Percentiles rank a stretch among this genome's conserved stretches.
phyloP scores from a whole-genome alignment of 352 stramenopile species.

The Phytophthora brassicae region DNA sequence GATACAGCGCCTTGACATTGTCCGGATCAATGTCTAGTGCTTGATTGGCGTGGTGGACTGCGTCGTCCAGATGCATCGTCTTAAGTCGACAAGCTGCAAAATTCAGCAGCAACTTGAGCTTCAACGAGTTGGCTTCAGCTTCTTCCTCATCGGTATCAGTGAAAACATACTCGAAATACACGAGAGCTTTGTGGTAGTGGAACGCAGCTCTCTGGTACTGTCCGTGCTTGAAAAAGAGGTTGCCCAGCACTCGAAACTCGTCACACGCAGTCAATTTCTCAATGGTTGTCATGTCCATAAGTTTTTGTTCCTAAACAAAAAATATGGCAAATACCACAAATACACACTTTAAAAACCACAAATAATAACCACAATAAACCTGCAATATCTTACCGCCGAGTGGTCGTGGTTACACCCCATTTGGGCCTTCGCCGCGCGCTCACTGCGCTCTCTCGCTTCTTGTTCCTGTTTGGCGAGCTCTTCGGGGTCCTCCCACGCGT shows the following conservation, averaged over 20 bases:
- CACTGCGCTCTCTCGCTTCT: constrained; percentile 60
- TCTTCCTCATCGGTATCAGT: constrained; percentile 64
- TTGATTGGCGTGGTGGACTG: constrained; percentile 61
- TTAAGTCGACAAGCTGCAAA: constrained; percentile 75
- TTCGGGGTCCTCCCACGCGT: constrained; percentile 78
- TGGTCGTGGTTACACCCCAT: constrained; percentile 85
- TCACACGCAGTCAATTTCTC: constrained; percentile 68
- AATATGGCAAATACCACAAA: constrained; percentile 11
- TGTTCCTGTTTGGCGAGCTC: constrained; percentile 71
- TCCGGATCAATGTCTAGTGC: constrained; percentile 54
- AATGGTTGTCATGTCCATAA: constrained; percentile 84
- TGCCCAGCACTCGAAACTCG: constrained; percentile 67
- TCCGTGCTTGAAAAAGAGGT: constrained; percentile 75
- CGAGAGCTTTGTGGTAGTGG: constrained; percentile 80
- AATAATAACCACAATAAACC: neutral
- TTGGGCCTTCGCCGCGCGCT: constrained; percentile 47
- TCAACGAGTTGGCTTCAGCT: constrained; percentile 44
- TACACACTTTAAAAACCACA: constrained; percentile 9
- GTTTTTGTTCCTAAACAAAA: constrained; percentile 58
- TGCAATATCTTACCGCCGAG: constrained; percentile 46
- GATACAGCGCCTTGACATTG: constrained; percentile 72
- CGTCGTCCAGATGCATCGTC: constrained; percentile 71
- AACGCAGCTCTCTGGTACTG: constrained; percentile 82
- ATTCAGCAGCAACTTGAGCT: constrained; percentile 71
- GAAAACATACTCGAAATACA: constrained; percentile 90